phyloP scores from a whole-genome alignment of 495 filamentous ascomycete genomes.

The Poronia punctata region DNA sequence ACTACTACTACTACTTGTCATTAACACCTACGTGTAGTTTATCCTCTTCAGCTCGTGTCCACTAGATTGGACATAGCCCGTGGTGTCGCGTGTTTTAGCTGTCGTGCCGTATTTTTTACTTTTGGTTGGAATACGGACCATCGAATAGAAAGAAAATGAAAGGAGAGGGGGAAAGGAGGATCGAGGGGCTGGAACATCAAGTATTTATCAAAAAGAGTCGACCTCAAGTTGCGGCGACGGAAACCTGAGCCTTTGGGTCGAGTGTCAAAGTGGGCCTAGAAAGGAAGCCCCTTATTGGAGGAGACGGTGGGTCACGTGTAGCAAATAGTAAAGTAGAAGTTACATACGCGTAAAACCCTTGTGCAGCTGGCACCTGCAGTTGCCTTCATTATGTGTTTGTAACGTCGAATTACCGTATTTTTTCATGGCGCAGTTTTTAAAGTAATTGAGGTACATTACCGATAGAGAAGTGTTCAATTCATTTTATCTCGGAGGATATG shows the following conservation, averaged over 20 bases:
- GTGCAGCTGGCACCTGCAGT: no score
- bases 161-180: neutral
- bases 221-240: neutral
- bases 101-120: neutral
- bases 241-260: neutral
- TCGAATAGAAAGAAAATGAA: neutral
- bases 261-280: slow-evolving; percentile 5
- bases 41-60: no score
- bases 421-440: no score
- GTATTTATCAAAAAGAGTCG: neutral
- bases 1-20: no score
- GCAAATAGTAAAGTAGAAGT: no score
- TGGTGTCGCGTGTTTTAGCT: neutral
- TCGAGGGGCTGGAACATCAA: neutral
- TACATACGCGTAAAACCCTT: no score
- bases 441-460: no score
- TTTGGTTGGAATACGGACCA: neutral
- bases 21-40: no score
- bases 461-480: neutral
- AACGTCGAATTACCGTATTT: no score
- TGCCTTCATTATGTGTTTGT: no score
- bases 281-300: slow-evolving; percentile 1
- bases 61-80: no score
- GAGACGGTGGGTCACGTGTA: slow-evolving; percentile 2
- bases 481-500: neutral